A percentile compares a stretch with the other conserved stretches of the same genome.
Conservation (phyloP, 148 eudicot species). For the Silene latifolia region DNA sequence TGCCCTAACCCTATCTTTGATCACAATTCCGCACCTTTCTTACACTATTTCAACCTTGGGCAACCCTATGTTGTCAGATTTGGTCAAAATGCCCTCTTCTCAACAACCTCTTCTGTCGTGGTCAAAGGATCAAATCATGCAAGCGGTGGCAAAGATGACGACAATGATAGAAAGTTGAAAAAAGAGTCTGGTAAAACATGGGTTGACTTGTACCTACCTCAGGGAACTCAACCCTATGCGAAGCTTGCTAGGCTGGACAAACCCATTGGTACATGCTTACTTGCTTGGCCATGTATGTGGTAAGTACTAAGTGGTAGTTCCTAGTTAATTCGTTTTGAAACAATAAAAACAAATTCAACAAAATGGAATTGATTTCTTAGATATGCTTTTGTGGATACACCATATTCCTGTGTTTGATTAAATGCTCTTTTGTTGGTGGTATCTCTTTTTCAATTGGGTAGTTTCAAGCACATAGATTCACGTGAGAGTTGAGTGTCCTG, state of each 20-base stretch:
- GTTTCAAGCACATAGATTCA: too few relatives aligned
- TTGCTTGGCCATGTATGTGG: conserved; percentile 98
- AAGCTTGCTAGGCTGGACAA: conserved; percentile 73
- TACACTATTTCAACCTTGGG: conserved; percentile 12
- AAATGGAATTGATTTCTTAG: too few relatives aligned
- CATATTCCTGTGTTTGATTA: too few relatives aligned
- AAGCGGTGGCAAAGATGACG: conserved; percentile 2
- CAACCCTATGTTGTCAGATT: conserved; percentile 3
- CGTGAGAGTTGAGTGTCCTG: too few relatives aligned
- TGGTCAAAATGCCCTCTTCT: conserved; percentile 29
- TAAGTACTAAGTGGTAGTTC: conserved; percentile 41
- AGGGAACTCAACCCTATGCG: conserved; percentile 56
- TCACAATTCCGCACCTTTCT: conserved; percentile 2
- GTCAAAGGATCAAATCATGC: conserved; percentile 5
- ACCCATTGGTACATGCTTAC: conserved; percentile 92
- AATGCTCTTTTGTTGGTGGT: too few relatives aligned
- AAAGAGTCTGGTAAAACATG: conserved; percentile 36
- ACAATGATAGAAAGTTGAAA: conserved; percentile 16
- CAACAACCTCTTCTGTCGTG: conserved; percentile 29
- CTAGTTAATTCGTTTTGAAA: too few relatives aligned
- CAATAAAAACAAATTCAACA: too few relatives aligned
- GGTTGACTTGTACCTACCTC: conserved; percentile 73
- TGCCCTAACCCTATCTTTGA: not conserved
- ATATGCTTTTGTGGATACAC: too few relatives aligned
- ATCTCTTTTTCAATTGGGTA: too few relatives aligned